These are phyloP conservation scores for Geotrichum klebahnii DNA, from an alignment of 1,139 yeast genomes.

Conservation along the genomic window DNA sequence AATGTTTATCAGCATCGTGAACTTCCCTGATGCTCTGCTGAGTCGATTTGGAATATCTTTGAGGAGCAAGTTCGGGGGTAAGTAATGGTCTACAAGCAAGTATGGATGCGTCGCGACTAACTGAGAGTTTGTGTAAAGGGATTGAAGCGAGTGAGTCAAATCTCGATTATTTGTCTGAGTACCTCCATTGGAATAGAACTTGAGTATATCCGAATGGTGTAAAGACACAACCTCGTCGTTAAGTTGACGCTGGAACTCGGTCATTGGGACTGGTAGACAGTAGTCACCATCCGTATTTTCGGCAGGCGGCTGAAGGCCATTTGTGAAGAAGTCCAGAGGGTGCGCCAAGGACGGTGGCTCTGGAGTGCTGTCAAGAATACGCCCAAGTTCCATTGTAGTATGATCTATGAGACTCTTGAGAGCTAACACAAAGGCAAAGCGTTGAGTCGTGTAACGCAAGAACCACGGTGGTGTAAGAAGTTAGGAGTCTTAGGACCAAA, in stretches of 20 bases:
- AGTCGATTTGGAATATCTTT: constrained; percentile 73
- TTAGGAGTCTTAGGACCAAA: neutral
- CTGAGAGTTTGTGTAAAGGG: constrained; percentile 70
- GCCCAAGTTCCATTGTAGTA: constrained; percentile 61
- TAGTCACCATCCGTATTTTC: constrained; percentile 59
- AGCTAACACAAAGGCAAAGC: neutral
- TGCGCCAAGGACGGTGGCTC: constrained; percentile 68
- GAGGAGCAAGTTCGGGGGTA: constrained; percentile 75
- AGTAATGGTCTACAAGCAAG: constrained; percentile 72
- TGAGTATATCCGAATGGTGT: constrained; percentile 84
- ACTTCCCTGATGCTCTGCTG: constrained; percentile 83
- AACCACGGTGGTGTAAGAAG: neutral
- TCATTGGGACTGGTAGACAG: constrained; percentile 79
- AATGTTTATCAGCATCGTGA: constrained; percentile 58
- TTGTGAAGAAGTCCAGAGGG: constrained; percentile 30
- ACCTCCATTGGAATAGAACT: constrained; percentile 68
- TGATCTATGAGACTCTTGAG: constrained; percentile 1
- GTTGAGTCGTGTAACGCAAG: neutral
- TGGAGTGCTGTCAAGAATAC: constrained; percentile 77
- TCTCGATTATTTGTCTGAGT: constrained; percentile 35
- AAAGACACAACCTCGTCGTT: constrained; percentile 90
- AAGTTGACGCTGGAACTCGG: constrained; percentile 80
- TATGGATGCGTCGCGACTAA: constrained; percentile 87
- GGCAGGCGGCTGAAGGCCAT: constrained; percentile 22
- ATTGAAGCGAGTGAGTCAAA: constrained; percentile 55